Percentiles rank a stretch among this genome's conserved stretches.
Conservation (phyloP, 192 early-diverging fungal genomes). For the Entomortierella chlamydospora region DNA sequence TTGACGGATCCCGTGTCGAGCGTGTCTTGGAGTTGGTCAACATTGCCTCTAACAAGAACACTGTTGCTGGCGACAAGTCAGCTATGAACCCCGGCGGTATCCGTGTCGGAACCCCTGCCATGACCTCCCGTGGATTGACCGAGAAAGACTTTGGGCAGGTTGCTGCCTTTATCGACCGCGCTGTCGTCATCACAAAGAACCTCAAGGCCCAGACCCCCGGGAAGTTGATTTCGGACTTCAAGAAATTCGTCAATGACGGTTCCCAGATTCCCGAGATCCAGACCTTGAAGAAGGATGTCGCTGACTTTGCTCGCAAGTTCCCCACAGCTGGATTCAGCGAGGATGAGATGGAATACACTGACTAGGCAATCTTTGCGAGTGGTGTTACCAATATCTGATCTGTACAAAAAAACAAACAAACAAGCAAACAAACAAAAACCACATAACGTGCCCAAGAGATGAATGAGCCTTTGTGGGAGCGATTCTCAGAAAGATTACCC, state of each 20-base stretch:
- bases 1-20: conserved; percentile 97
- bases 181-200: conserved; percentile 83
- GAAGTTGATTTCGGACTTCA: conserved; percentile 92
- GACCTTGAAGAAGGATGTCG: conserved; percentile 82
- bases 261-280: conserved; percentile 67
- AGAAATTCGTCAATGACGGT: conserved; percentile 83
- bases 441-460: no score
- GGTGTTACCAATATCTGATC: no score
- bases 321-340: conserved; percentile 89
- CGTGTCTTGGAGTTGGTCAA: conserved; percentile 95
- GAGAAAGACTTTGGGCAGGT: conserved; percentile 92
- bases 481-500: no score
- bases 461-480: no score
- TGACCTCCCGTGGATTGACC: conserved; percentile 93
- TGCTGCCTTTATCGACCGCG: conserved; percentile 88
- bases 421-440: no score
- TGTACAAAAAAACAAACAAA: background rate
- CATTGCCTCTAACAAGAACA: conserved; percentile 99
- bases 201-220: conserved; percentile 71
- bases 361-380: conserved; percentile 19
- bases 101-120: conserved; percentile 95
- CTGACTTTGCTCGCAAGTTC: conserved; percentile 86
- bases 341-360: conserved; percentile 68
- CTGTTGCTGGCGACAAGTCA: conserved; percentile 95
- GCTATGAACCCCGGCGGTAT: conserved; percentile 95